These are phyloP conservation scores for Bipolaris zeicola DNA, from an alignment of 2,329 filamentous ascomycete species.

Conservation along the genomic window DNA sequence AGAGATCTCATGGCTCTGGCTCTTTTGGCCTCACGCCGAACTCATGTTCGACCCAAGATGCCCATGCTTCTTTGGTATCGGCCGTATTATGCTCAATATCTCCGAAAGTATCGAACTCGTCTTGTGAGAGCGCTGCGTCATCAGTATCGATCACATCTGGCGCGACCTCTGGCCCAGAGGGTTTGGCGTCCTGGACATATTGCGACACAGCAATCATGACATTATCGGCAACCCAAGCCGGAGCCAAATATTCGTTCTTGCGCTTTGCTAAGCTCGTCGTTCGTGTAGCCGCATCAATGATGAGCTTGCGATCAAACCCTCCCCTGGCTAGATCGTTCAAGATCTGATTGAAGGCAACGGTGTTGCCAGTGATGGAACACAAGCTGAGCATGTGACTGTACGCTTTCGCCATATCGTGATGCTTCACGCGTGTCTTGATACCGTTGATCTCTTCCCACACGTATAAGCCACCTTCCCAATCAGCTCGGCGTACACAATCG, in stretches of 20 bases:
- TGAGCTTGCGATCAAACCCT: constrained; percentile 33
- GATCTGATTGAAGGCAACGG: constrained; percentile 40
- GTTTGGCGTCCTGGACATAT: constrained; percentile 26
- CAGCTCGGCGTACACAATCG: constrained; percentile 48
- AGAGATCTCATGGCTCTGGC: constrained; percentile 18
- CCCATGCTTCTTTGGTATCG: constrained; percentile 27
- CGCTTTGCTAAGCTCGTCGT: constrained; percentile 21
- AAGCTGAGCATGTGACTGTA: constrained; percentile 43
- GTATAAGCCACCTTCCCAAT: constrained; percentile 44
- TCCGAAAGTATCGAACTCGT: constrained; percentile 1
- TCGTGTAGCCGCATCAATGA: constrained; percentile 27
- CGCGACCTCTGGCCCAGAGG: not conserved
- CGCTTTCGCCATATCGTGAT: constrained; percentile 32
- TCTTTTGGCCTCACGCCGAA: constrained; percentile 32
- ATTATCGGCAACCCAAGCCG: constrained; percentile 42
- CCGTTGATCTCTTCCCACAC: constrained; percentile 52
- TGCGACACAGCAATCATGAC: constrained; percentile 39
- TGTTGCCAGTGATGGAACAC: constrained; percentile 40
- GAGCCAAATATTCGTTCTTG: constrained; percentile 24
- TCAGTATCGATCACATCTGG: constrained; percentile 11
- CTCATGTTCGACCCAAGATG: constrained; percentile 37
- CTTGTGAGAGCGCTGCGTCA: constrained; percentile 10
- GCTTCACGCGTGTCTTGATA: constrained; percentile 33
- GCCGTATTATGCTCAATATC: not conserved
- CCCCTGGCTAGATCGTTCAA: constrained; percentile 33